A percentile compares a stretch with the other conserved stretches of the same genome.
These are phyloP conservation scores for Syzygium syzygioides DNA, from an alignment of 441 rosid species.

Conservation along the genomic window DNA sequence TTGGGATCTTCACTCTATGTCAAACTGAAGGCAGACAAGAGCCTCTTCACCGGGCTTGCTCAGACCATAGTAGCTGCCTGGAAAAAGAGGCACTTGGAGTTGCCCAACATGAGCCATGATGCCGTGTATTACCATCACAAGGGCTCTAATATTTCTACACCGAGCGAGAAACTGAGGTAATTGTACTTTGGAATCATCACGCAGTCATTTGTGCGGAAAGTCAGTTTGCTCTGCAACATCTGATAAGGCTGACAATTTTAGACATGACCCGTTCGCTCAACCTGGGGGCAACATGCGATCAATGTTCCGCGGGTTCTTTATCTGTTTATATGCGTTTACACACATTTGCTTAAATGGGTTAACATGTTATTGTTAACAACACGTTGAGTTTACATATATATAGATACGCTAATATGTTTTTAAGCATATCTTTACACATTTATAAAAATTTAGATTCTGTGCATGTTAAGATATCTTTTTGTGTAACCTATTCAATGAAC, in stretches of 20 bases:
- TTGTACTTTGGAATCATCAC: background rate
- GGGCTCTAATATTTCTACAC: slow-evolving; percentile 24
- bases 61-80: slow-evolving; percentile 25
- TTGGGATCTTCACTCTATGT: slow-evolving; percentile 29
- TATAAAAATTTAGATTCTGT: too few relatives aligned
- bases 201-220: background rate
- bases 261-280: background rate
- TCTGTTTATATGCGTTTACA: background rate
- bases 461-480: background rate
- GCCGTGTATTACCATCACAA: slow-evolving; percentile 15
- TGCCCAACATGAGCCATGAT: slow-evolving; percentile 10
- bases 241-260: background rate
- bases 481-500: background rate
- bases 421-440: background rate
- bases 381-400: background rate
- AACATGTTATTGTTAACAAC: background rate
- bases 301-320: background rate
- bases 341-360: background rate
- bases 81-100: slow-evolving; percentile 13
- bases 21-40: slow-evolving; percentile 19
- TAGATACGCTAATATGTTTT: background rate
- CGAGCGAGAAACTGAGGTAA: slow-evolving; percentile 62
- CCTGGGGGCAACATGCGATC: background rate
- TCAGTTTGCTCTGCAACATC: background rate
- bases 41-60: slow-evolving; percentile 27